Evolutionary conservation across 2,329 filamentous ascomycete genomes (phyloP), one percentile per base, ranked within the genome.

Genomic region (Colletotrichum zoysiae): DNA sequence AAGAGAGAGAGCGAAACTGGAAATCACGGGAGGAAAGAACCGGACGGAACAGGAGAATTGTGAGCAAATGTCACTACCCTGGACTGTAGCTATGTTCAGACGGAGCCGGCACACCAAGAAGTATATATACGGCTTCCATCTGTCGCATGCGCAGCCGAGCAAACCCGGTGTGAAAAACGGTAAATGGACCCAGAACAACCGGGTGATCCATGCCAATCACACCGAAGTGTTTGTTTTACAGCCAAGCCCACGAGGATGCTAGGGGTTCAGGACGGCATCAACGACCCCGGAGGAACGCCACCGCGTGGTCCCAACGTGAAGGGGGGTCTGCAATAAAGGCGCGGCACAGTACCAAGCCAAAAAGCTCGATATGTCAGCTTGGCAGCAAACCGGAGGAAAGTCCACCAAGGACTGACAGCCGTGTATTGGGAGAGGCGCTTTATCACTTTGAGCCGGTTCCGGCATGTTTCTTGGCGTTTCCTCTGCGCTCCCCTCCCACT

Each of bases 251-350:
- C 7, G 9, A 18, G 14, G 35, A 23, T 30, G 62, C 23, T 35
- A 16, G 48, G 35, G 33, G 9, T 42, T 26, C 2, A 23, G n/a
- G 12, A 42, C 6, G 20, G n/a, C 33, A 51, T 53, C 14, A 33
- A 33, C 18, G 16, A 12, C 26, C 67, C 48, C 33, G 50, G 46
- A 57, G 48, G 57, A 67, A 67, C 42, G 26, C 42, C 57, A 23
- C 56, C 33, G 26, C 12, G 20, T 30, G 56, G 40, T 56, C 33
- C 56, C 46, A 57, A 40, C 14, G 40, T 16, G 16, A 9, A n/a
- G n/a, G 42, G 67, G 63, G 50, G 61, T 62, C 42, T 67, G 50
- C 68, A 67, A 65, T 40, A 56, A 61, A 46, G 64, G 2, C 26
- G 38, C 20, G 14, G 42, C 65, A 38, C 30, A 30, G 16, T 46